A percentile compares a stretch with the other conserved stretches of the same genome.
Conservation (phyloP, 495 filamentous ascomycete species). For the Wilcoxina mikolae region DNA sequence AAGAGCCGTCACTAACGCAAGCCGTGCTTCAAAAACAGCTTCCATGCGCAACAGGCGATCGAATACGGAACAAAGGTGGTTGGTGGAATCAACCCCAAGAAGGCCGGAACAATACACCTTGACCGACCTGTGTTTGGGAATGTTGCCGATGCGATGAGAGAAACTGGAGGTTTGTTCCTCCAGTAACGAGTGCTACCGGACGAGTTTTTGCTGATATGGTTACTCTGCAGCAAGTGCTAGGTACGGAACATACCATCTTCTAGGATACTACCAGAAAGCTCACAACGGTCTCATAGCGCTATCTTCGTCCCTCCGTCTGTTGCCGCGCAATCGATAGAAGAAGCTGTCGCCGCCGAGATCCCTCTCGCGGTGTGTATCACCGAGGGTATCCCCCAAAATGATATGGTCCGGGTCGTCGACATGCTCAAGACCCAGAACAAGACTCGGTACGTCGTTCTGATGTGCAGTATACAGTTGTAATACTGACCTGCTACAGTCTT, state of each 20-base stretch:
- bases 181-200: not conserved
- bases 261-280: conserved; percentile 7
- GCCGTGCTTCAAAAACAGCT: no score
- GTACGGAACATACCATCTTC: conserved; percentile 9
- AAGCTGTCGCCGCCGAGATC: conserved; percentile 85
- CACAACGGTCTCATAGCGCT: conserved; percentile 42
- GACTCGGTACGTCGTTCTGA: conserved; percentile 42
- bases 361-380: conserved; percentile 94
- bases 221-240: conserved; percentile 21
- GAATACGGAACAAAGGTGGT: conserved; percentile 97
- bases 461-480: not conserved
- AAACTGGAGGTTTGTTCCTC: conserved; percentile 45
- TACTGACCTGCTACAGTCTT: conserved; percentile 31
- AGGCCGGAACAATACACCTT: conserved; percentile 79
- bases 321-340: conserved; percentile 88
- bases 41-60: conserved; percentile 95
- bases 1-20: not conserved
- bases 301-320: conserved; percentile 95
- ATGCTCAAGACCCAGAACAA: conserved; percentile 96
- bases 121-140: conserved; percentile 85
- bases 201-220: conserved; percentile 2
- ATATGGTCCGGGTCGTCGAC: conserved; percentile 98
- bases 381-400: conserved; percentile 53
- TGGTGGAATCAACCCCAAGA: conserved; percentile 92
- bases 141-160: conserved; percentile 75